Evolutionary conservation across 768 basidiomycete genomes (phyloP), one percentile per base, ranked within the genome.

Genomic region (Inosperma sp.): DNA sequence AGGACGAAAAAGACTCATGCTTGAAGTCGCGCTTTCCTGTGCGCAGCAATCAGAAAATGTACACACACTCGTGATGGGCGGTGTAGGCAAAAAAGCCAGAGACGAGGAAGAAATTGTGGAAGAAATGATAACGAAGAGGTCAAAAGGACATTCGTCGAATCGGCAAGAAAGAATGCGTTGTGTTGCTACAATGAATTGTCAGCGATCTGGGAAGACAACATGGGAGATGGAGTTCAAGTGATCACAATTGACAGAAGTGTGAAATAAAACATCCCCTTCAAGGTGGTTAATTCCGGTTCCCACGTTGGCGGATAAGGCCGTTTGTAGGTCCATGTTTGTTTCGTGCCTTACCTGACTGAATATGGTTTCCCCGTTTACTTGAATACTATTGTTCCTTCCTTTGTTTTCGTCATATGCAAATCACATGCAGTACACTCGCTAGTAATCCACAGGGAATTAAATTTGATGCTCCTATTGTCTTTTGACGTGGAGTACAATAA

Each of bases 321-420:
- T 47, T 61, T 63, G 62, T 63, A 60, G 62, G 62, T 63, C 62
- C 62, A 63, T 61, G 55, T 56, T 56, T 56, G 47, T 44, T 54
- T 56, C n/a, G 8, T 17, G n/a, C 42, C 49, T 51, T 43, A n/a
- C n/a, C n/a, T n/a, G n/a, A n/a, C n/a, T n/a, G n/a, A n/a, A n/a
- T n/a, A n/a, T n/a, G n/a, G n/a, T n/a, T n/a, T n/a, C n/a, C n/a
- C n/a, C n/a, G n/a, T n/a, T n/a, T n/a, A n/a, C n/a, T n/a, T n/a
- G n/a, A n/a, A n/a, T n/a, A n/a, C n/a, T n/a, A n/a, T n/a, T n/a
- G n/a, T n/a, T n/a, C n/a, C n/a, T n/a, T n/a, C n/a, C n/a, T n/a
- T n/a, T n/a, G n/a, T n/a, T n/a, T n/a, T n/a, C n/a, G n/a, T n/a
- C n/a, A n/a, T n/a, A n/a, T n/a, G n/a, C n/a, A n/a, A n/a, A n/a